Evolutionary conservation across 2,329 filamentous ascomycete species (phyloP), one percentile per base, ranked within the genome.

Genomic region (Cytospora piceicola): DNA sequence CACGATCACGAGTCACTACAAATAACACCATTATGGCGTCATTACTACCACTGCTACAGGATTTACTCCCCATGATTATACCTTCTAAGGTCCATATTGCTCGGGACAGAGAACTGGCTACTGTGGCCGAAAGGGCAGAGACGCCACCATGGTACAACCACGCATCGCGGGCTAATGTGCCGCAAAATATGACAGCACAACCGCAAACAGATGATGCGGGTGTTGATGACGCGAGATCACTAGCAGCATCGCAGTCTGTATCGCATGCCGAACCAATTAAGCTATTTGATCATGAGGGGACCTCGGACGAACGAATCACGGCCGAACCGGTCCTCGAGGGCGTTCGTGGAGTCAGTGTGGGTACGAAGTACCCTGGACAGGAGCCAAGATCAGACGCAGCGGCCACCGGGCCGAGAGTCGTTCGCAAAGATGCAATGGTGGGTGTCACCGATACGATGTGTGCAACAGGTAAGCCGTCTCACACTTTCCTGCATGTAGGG

Each of bases 361-460:
- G 52, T 30, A 2, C 15, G 15, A 54, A 8, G 8, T 32, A 54
- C 30, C 12, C 3, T 15, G 34, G 49, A 42, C 12, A n/a, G 22
- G 49, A 32, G 24, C 32, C 58, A 32, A 17, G 4, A 20, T 29
- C 51, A 17, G 17, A 29, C 74, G 79, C 66, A 73, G 78, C 36
- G 65, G 69, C 46, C 70, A 71, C 58, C 69, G 70, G 63, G 67
- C 73, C 67, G 69, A 71, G 58, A 58, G 78, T 80, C 70, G 72
- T 78, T 52, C 75, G 77, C 58, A 75, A 79, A 64, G 79, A 82
- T 60, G 90, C 89, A n/a, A 82, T 92, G 58, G 81, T 89, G 55
- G 82, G 85, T 72, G 83, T 86, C 74, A 88, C 84, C 62, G 85
- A 89, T 67, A 85, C 84, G 67, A 83, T 92, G 76, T 91, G 89